Percentiles rank a stretch among this genome's conserved stretches.
These are phyloP conservation scores for Acarospora socialis DNA, from an alignment of 2,329 filamentous ascomycete genomes.

Conservation along the genomic window DNA sequence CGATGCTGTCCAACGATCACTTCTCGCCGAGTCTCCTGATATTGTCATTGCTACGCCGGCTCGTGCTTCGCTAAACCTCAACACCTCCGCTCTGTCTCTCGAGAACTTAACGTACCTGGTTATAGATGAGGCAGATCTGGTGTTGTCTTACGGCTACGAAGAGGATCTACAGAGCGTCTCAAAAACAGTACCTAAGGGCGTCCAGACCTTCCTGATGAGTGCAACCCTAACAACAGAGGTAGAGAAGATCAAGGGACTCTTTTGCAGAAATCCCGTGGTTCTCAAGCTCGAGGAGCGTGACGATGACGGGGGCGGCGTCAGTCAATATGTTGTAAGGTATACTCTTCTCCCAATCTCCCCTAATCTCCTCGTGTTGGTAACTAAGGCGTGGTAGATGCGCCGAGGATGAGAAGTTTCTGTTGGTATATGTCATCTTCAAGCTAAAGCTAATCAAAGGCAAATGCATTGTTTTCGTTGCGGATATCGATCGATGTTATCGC, in stretches of 20 bases:
- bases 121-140: constrained; percentile 86
- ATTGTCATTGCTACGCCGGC: constrained; percentile 83
- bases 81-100: constrained; percentile 55
- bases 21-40: constrained; percentile 75
- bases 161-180: constrained; percentile 74
- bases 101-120: constrained; percentile 63
- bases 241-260: constrained; percentile 68
- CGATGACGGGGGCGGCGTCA: constrained; percentile 59
- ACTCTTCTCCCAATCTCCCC: constrained; percentile 16
- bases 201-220: constrained; percentile 87
- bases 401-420: constrained; percentile 94
- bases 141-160: constrained; percentile 86
- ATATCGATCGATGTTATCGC: constrained; percentile 80
- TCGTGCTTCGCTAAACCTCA: constrained; percentile 66
- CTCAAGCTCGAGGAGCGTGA: constrained; percentile 75
- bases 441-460: constrained; percentile 89
- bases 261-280: constrained; percentile 66
- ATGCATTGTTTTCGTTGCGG: constrained; percentile 68
- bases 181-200: constrained; percentile 62
- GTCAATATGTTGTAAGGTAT: constrained; percentile 74
- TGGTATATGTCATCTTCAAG: constrained; percentile 91
- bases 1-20: constrained; percentile 72
- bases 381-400: constrained; percentile 43
- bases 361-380: constrained; percentile 10
- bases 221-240: constrained; percentile 83